Evolutionary conservation across 257 asterid genomes (phyloP), one percentile per base, ranked within the genome.

Genomic region (Salvia splendens): DNA sequence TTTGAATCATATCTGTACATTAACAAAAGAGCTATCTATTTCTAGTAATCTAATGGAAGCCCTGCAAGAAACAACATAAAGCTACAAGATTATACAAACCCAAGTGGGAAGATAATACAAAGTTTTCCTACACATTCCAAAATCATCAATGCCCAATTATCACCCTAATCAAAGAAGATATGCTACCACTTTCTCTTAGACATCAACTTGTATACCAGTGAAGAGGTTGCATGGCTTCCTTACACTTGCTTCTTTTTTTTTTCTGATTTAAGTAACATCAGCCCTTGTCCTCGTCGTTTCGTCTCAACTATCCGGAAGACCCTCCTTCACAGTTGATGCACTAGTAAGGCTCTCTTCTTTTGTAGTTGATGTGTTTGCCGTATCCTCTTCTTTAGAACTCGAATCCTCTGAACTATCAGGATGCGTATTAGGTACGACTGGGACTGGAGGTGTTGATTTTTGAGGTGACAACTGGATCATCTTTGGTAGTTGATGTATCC

Each of bases 211-310:
- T 8, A 0, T 38, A 8, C 6, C 9, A 6, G 6, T 38, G 2
- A 38, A 38, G 45, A 40, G 45, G 45, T 40, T 40, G 11, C 45
- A 40, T 40, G 35, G 33, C 33, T 28, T 24, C 4, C 60, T 24
- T 28, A 5, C 42, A 24, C 30, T 24, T 24, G 30, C 30, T 24
- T 20, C 10, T 11, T 12, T 17, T 10, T 54, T 12, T 55, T 12
- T 14, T 55, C 42, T 55, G 4, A 32, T 30, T 30, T 6, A 16
- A 35, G 33, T 50, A 59, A 57, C 38, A 32, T 50, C 38, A 54
- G 24, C 84, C 88, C 1, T 84, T 86, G 15, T 80, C 89, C 12
- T 86, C 92, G 28, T 83, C 87, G n/a, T n/a, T 12, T 48, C 52
- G 17, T 65, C 70, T 48, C 85, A 85, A 69, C 68, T 76, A 67